Conservation (phyloP, 306 rosid species). For the Vigna unguiculata region DNA sequence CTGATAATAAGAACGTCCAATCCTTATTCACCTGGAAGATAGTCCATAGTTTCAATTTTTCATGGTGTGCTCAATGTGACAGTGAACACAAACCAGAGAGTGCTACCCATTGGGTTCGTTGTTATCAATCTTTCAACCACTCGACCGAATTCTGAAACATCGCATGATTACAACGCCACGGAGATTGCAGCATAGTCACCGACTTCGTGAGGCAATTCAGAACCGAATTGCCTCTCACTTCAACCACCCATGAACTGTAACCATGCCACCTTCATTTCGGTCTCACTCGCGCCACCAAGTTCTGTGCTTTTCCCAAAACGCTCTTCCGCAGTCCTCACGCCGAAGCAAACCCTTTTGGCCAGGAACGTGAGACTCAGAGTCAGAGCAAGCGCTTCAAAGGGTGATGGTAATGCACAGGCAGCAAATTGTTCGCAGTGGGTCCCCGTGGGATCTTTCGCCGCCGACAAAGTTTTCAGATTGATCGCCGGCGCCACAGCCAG, state of each 20-base stretch:
- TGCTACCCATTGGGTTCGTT: neutral
- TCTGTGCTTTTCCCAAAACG: conserved; percentile 42
- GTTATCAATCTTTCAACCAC: neutral
- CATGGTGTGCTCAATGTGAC: neutral
- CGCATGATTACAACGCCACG: neutral
- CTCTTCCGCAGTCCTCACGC: conserved; percentile 8
- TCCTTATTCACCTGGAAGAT: too few relatives aligned
- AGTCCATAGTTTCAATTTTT: too few relatives aligned
- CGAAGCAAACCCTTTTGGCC: conserved; percentile 40
- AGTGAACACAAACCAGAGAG: neutral
- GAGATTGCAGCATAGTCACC: conserved; percentile 10
- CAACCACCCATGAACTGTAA: conserved; percentile 64
- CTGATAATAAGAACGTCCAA: too few relatives aligned
- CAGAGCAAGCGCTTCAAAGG: conserved; percentile 72
- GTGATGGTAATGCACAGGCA: conserved; percentile 40
- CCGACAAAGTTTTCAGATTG: conserved; percentile 78
- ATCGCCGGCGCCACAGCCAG: conserved; percentile 91
- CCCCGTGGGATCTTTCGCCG: conserved; percentile 71
- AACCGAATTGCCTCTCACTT: conserved; percentile 26
- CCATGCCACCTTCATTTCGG: conserved; percentile 49
- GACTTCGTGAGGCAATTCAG: neutral
- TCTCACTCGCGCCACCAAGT: conserved; percentile 43
- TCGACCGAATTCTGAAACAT: neutral
- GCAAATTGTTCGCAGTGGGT: conserved; percentile 71
- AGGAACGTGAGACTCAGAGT: conserved; percentile 39